These are phyloP conservation scores for Globisporangium rhizosaccharum DNA, from an alignment of 352 stramenopile species.

Conservation along the genomic window DNA sequence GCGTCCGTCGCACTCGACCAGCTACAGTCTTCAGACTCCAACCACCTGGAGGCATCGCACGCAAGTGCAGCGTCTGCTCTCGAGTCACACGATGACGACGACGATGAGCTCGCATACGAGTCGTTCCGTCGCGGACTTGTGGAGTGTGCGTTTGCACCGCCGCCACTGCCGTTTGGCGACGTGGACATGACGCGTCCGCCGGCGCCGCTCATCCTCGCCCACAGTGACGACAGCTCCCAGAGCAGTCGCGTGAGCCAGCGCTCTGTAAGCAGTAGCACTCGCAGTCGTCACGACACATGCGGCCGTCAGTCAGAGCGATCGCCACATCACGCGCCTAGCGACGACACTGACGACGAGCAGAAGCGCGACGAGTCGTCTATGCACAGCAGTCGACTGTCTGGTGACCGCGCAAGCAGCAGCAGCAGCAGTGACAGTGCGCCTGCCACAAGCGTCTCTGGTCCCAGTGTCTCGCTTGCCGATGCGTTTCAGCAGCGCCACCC, in stretches of 20 bases:
- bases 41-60: neutral
- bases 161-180: conserved; percentile 20
- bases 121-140: conserved; percentile 7
- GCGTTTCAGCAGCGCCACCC: conserved; percentile 56
- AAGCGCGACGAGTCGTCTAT: conserved; percentile 10
- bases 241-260: neutral
- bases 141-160: conserved; percentile 23
- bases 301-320: neutral
- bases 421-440: neutral
- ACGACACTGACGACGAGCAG: conserved; percentile 23
- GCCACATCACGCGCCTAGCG: too few species aligned
- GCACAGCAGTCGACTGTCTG: conserved; percentile 11
- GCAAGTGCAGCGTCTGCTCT: neutral
- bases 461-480: conserved; percentile 39
- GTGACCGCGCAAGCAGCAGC: neutral
- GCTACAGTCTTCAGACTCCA: too few species aligned
- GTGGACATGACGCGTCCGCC: conserved; percentile 40
- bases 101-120: conserved; percentile 13
- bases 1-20: too few species aligned
- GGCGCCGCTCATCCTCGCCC: conserved; percentile 1
- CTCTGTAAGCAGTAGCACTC: neutral
- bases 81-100: neutral
- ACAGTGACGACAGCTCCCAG: neutral
- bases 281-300: conserved; percentile 2
- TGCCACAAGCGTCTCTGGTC: neutral